These are phyloP conservation scores for Pontederia crassipes DNA, from an alignment of 176 grass and related monocot genomes.

Conservation along the genomic window DNA sequence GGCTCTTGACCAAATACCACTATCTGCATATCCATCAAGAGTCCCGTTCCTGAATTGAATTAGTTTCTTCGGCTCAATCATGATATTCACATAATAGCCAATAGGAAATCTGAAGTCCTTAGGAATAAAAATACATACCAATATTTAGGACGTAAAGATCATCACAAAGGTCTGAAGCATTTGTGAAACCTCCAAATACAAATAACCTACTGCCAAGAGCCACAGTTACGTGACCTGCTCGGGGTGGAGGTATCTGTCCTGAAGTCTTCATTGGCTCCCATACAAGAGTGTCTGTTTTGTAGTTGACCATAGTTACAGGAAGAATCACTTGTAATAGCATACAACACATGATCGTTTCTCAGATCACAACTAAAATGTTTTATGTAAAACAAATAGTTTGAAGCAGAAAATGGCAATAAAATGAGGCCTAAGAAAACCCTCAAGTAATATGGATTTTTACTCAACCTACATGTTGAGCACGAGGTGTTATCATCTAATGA, in stretches of 20 bases:
- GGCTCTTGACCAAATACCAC: slow-evolving; percentile 12
- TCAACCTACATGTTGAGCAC: no score
- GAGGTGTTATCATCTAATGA: no score
- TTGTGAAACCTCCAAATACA: slow-evolving; percentile 28
- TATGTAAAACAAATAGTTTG: no score
- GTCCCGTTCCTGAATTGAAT: neutral
- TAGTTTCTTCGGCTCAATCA: no score
- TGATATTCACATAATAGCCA: neutral
- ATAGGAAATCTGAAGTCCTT: neutral
- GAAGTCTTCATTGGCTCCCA: slow-evolving; percentile 23
- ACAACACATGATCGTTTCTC: neutral
- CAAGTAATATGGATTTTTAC: no score
- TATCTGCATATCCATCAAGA: slow-evolving; percentile 12
- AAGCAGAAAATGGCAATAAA: no score
- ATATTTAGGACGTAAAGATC: slow-evolving; percentile 25
- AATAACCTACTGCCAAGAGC: slow-evolving; percentile 23
- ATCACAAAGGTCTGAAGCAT: slow-evolving; percentile 25
- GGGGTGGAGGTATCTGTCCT: slow-evolving; percentile 17
- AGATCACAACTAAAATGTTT: no score
- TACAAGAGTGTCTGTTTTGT: slow-evolving; percentile 18
- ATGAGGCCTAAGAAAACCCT: no score
- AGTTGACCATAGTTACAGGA: no score
- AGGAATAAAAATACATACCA: slow-evolving; percentile 1
- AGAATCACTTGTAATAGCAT: neutral
- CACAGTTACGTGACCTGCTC: slow-evolving; percentile 26